Percentiles rank a stretch among this genome's conserved stretches.
phyloP scores from a whole-genome alignment of 2,329 filamentous ascomycete species.

The Monascus ruber region DNA sequence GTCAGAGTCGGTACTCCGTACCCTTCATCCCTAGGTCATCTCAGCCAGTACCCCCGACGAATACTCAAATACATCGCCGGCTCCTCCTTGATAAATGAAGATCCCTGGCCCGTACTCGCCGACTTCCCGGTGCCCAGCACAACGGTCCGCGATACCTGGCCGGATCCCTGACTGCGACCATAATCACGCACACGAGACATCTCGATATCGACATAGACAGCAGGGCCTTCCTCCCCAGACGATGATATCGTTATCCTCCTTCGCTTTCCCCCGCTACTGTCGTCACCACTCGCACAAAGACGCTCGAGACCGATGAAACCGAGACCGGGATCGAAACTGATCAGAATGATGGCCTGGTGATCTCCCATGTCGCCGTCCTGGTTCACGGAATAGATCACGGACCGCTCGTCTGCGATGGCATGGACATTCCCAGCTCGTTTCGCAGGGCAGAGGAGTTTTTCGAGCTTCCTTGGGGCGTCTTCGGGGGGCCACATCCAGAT shows the following conservation, averaged over 20 bases:
- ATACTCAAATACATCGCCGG: constrained; percentile 17
- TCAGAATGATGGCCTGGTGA: constrained; percentile 24
- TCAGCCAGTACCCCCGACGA: constrained; percentile 17
- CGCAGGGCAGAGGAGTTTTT: constrained; percentile 28
- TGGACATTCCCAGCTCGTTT: constrained; percentile 20
- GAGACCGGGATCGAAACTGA: constrained; percentile 30
- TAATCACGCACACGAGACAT: no score
- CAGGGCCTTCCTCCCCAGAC: no score
- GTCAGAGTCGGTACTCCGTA: no score
- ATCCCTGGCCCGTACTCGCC: constrained; percentile 5
- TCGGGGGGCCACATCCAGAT: constrained; percentile 32
- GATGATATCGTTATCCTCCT: neutral
- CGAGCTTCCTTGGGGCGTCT: constrained; percentile 25
- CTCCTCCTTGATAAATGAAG: constrained; percentile 16
- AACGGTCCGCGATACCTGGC: neutral
- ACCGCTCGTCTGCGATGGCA: constrained; percentile 29
- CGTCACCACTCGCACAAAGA: constrained; percentile 3
- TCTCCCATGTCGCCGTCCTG: constrained; percentile 9
- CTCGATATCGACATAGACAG: no score
- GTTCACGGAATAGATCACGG: constrained; percentile 29
- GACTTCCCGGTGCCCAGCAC: neutral
- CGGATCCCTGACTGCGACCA: neutral
- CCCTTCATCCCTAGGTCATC: constrained; percentile 3
- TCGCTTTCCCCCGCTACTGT: neutral
- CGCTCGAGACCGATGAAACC: constrained; percentile 15